phyloP scores from a whole-genome alignment of 2,329 filamentous ascomycete species.

The Colletotrichum tanaceti region DNA sequence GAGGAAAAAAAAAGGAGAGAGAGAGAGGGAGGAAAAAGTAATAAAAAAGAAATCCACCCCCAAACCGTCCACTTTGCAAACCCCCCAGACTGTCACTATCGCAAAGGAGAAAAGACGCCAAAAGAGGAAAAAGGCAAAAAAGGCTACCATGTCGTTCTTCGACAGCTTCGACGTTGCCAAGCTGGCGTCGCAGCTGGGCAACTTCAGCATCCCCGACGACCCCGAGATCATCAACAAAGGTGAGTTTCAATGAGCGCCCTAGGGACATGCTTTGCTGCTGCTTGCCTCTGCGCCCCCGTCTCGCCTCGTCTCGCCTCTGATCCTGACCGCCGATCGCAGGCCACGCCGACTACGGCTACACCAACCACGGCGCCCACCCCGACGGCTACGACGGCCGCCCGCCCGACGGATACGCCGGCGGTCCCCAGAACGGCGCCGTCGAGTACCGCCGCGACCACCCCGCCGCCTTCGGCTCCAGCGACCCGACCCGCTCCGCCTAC shows the following conservation, averaged over 20 bases:
- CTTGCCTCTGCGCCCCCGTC: not conserved
- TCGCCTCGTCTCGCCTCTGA: not conserved
- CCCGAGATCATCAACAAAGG: slow-evolving; percentile 49
- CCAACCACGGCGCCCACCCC: slow-evolving; percentile 22
- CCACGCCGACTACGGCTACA: slow-evolving; percentile 38
- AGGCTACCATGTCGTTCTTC: slow-evolving; percentile 29
- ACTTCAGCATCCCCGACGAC: slow-evolving; percentile 49
- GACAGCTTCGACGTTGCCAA: slow-evolving; percentile 46
- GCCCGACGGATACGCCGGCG: slow-evolving; percentile 38
- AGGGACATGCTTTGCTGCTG: not conserved
- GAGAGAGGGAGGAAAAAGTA: too few relatives aligned
- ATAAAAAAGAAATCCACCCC: too few relatives aligned
- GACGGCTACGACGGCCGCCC: slow-evolving; percentile 37
- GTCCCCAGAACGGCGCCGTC: slow-evolving; percentile 38
- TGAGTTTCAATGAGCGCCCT: slow-evolving; percentile 37
- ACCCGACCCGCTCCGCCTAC: slow-evolving; percentile 25
- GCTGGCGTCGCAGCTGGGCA: slow-evolving; percentile 53
- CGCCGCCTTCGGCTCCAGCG: slow-evolving; percentile 34
- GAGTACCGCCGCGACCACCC: slow-evolving; percentile 36
- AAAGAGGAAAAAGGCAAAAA: not conserved
- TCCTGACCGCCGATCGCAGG: slow-evolving; percentile 13
- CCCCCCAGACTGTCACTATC: slow-evolving; percentile 26
- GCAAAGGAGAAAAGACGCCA: not conserved
- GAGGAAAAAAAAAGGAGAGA: not conserved
- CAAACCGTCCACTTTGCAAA: too few relatives aligned